Percentiles rank a stretch among this genome's conserved stretches.
These are phyloP conservation scores for Bipolaris bicolor DNA, from an alignment of 2,329 filamentous ascomycete species.

Conservation along the genomic window DNA sequence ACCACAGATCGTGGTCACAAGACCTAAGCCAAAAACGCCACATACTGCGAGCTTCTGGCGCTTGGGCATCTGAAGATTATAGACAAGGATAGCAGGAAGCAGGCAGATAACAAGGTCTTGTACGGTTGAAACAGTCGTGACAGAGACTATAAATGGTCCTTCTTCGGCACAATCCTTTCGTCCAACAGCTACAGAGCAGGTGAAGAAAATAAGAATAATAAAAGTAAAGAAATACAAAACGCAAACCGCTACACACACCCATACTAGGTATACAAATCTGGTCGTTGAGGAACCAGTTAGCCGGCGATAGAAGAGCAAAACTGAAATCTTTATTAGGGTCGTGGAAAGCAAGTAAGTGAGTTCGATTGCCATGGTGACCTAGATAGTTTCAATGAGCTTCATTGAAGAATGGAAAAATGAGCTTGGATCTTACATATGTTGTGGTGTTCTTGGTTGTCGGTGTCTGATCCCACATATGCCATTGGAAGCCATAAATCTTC, in stretches of 20 bases:
- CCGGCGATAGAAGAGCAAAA: slow-evolving; percentile 22
- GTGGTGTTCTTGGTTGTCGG: not conserved
- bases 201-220: not conserved
- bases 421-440: not conserved
- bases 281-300: not conserved
- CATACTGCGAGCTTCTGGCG: not conserved
- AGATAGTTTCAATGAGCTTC: not conserved
- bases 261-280: not conserved
- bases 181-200: not conserved
- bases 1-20: not conserved
- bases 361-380: slow-evolving; percentile 4
- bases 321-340: slow-evolving; percentile 38
- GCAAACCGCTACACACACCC: not conserved
- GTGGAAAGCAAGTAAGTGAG: slow-evolving; percentile 21
- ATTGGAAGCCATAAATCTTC: not conserved
- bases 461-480: not conserved
- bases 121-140: not conserved
- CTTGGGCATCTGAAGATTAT: not conserved
- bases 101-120: not conserved
- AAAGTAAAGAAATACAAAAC: not conserved
- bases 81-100: not conserved
- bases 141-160: not conserved
- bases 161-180: not conserved
- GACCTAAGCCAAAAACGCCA: not conserved
- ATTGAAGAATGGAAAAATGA: not conserved